Percentiles rank a stretch among this genome's conserved stretches.
phyloP scores from a whole-genome alignment of 768 basidiomycete genomes.

The Cantharellus cinnabarinus region DNA sequence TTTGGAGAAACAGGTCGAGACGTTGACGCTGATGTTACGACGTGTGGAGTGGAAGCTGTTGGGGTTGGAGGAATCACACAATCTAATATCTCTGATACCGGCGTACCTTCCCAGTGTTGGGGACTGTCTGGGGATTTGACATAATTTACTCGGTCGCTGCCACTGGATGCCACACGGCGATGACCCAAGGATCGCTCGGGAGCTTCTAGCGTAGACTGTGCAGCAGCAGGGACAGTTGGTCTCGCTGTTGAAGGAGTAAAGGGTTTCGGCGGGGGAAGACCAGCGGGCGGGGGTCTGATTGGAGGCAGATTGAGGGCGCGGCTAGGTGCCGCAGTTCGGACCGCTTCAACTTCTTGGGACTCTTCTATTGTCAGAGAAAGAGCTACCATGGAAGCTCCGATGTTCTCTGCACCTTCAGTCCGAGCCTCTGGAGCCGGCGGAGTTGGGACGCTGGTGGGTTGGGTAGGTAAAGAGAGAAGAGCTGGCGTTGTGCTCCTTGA shows the following conservation, averaged over 20 bases:
- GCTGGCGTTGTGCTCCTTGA: too few relatives aligned
- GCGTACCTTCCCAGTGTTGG: too few relatives aligned
- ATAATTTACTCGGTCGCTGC: background rate
- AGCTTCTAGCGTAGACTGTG: too few relatives aligned
- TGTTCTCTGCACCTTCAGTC: too few relatives aligned
- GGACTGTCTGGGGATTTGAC: background rate
- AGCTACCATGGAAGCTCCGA: too few relatives aligned
- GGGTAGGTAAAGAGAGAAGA: too few relatives aligned
- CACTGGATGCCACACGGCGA: background rate
- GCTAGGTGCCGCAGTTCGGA: background rate
- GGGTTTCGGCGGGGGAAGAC: conserved; percentile 27
- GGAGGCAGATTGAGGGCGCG: conserved; percentile 15
- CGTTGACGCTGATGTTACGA: background rate
- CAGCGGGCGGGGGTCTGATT: conserved; percentile 32
- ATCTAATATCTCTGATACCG: too few relatives aligned
- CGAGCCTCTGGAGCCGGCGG: too few relatives aligned
- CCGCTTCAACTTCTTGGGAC: too few relatives aligned
- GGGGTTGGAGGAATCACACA: too few relatives aligned
- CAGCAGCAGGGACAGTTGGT: background rate
- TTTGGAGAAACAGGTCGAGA: background rate
- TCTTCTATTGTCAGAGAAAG: too few relatives aligned
- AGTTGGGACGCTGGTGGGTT: too few relatives aligned
- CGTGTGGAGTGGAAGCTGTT: background rate
- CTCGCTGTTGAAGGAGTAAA: conserved; percentile 15
- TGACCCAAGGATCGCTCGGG: background rate